A percentile compares a stretch with the other conserved stretches of the same genome.
phyloP scores from a whole-genome alignment of 2,329 filamentous ascomycete species.

The Pestalotiopsis sp. region DNA sequence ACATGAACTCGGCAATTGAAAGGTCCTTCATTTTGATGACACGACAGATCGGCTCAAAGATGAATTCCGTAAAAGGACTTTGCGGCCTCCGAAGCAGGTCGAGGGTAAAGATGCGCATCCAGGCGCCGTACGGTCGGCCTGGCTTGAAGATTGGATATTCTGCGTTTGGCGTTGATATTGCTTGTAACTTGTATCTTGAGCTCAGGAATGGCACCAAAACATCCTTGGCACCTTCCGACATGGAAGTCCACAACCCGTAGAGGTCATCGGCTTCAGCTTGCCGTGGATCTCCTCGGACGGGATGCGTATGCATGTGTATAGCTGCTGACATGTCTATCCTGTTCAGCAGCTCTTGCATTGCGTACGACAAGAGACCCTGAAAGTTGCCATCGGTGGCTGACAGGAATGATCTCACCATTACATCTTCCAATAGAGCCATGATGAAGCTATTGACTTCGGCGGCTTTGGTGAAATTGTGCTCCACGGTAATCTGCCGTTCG shows the following conservation, averaged over 20 bases:
- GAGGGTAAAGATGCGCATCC: slow-evolving; percentile 79
- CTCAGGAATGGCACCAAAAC: slow-evolving; percentile 86
- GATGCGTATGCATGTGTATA: slow-evolving; percentile 39
- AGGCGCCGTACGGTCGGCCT: slow-evolving; percentile 72
- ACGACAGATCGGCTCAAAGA: slow-evolving; percentile 81
- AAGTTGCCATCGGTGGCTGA: slow-evolving; percentile 85
- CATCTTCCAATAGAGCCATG: slow-evolving; percentile 81
- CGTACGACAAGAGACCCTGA: slow-evolving; percentile 90
- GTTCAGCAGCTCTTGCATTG: slow-evolving; percentile 88
- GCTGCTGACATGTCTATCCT: slow-evolving; percentile 73
- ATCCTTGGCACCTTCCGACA: slow-evolving; percentile 78
- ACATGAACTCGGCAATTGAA: slow-evolving; percentile 81
- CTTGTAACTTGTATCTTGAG: slow-evolving; percentile 77
- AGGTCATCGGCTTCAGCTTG: slow-evolving; percentile 55
- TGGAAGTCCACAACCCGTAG: slow-evolving; percentile 74
- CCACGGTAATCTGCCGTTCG: slow-evolving; percentile 80
- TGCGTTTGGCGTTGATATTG: slow-evolving; percentile 57
- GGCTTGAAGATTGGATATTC: slow-evolving; percentile 79
- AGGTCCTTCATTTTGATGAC: slow-evolving; percentile 86
- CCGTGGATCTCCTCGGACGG: slow-evolving; percentile 44
- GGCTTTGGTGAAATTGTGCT: slow-evolving; percentile 80
- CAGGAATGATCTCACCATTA: slow-evolving; percentile 88
- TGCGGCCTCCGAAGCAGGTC: slow-evolving; percentile 82
- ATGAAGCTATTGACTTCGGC: slow-evolving; percentile 86
- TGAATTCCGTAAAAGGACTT: slow-evolving; percentile 70